A percentile compares a stretch with the other conserved stretches of the same genome.
Evolutionary conservation across 2,329 filamentous ascomycete genomes (phyloP).

Genomic region (Arthrobotrys iridis): DNA sequence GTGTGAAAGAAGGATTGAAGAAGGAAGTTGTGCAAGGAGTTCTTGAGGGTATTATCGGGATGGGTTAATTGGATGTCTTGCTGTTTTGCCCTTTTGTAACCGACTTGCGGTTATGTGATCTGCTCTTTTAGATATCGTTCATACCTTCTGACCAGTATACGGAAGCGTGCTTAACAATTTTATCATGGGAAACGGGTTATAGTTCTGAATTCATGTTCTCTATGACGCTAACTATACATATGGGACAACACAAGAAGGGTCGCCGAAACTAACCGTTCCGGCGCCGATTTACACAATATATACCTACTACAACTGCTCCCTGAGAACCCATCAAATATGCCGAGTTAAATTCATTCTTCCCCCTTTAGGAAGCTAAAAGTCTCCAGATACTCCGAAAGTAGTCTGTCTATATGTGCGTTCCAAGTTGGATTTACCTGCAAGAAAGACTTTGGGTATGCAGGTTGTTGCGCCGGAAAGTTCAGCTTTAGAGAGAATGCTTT

Average conservation of each 20-base stretch:
- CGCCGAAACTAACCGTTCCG: not conserved
- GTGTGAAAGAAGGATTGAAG: conserved; percentile 42
- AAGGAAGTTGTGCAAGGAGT: conserved; percentile 52
- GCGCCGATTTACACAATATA: too few relatives aligned
- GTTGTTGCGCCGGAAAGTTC: not conserved
- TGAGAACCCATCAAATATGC: too few relatives aligned
- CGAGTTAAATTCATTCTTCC: not conserved
- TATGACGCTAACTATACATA: too few relatives aligned
- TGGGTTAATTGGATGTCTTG: conserved; percentile 20
- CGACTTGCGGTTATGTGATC: not conserved
- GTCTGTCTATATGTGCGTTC: not conserved
- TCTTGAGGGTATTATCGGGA: conserved; percentile 50
- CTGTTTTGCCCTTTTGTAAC: not conserved
- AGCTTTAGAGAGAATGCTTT: not conserved
- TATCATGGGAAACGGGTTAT: too few relatives aligned
- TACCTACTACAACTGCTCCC: too few relatives aligned
- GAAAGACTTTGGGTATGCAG: not conserved
- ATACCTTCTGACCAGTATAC: not conserved
- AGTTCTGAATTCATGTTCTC: too few relatives aligned
- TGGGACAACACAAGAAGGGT: too few relatives aligned
- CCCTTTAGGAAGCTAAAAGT: not conserved
- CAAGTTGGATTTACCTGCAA: not conserved
- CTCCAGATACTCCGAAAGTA: not conserved
- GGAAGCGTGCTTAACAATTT: conserved; percentile 3
- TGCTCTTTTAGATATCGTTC: conserved; percentile 1